These are phyloP conservation scores for Tagetes patula DNA, from an alignment of 129 eudicot genomes.

Conservation along the genomic window DNA sequence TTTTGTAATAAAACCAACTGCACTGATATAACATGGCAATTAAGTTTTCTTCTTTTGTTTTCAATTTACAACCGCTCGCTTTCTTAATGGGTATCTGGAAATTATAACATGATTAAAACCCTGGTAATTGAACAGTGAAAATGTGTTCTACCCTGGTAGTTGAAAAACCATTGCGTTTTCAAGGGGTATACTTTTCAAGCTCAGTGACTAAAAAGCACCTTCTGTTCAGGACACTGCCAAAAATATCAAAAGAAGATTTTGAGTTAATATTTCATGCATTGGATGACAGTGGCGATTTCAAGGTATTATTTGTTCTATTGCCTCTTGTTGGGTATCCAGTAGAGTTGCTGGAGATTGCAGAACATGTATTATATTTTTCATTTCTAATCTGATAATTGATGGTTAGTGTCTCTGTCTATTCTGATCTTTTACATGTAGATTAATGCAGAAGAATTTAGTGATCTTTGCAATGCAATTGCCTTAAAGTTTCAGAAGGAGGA, in stretches of 20 bases:
- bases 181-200: not conserved
- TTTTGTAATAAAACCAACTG: not conserved
- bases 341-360: constrained; percentile 17
- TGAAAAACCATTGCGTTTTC: not conserved
- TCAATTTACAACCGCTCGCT: not conserved
- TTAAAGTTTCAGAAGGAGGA: constrained; percentile 84
- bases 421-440: constrained; percentile 50
- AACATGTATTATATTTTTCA: not conserved
- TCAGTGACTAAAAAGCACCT: constrained; percentile 18
- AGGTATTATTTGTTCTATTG: constrained; percentile 41
- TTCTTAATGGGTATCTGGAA: constrained; percentile 10
- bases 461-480: constrained; percentile 92
- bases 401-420: constrained; percentile 20
- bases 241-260: constrained; percentile 86
- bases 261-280: constrained; percentile 65
- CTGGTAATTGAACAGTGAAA: not conserved
- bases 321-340: not conserved
- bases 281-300: constrained; percentile 74
- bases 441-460: constrained; percentile 73
- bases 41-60: not conserved
- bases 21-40: not conserved
- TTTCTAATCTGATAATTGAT: constrained; percentile 10
- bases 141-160: not conserved
- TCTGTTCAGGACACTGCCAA: constrained; percentile 75
- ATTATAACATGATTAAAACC: not conserved